phyloP scores from a whole-genome alignment of 306 rosid species.

The Acacia acuminata region DNA sequence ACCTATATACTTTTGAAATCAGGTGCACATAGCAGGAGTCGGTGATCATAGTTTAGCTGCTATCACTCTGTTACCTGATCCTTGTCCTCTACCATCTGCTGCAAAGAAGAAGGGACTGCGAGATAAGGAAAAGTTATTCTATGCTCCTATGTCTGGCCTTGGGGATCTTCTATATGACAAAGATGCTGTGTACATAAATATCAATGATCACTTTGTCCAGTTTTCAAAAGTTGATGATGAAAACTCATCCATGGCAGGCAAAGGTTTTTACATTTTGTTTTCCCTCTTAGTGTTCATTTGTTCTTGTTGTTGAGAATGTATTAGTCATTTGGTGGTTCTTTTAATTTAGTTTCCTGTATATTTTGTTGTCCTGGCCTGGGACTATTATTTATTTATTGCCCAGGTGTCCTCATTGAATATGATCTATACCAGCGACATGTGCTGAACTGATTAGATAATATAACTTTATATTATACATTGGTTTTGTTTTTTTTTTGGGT shows the following conservation, averaged over 20 bases:
- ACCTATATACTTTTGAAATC: constrained; percentile 39
- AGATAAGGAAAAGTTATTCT: constrained; percentile 84
- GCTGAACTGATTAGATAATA: constrained; percentile 1
- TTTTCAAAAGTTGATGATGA: constrained; percentile 68
- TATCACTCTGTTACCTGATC: constrained; percentile 70
- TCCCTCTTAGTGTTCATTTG: constrained; percentile 17
- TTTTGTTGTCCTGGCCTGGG: constrained; percentile 6
- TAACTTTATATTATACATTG: neutral
- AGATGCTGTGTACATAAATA: constrained; percentile 90
- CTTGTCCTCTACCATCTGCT: constrained; percentile 96
- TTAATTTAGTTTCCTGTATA: constrained; percentile 5
- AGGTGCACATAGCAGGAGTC: constrained; percentile 97
- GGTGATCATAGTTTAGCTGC: constrained; percentile 80
- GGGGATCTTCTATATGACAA: constrained; percentile 96
- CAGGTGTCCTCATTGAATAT: neutral
- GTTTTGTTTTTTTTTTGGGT: neutral
- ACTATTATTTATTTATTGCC: constrained; percentile 20
- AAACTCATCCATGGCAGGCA: constrained; percentile 43
- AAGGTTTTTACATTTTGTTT: constrained; percentile 51
- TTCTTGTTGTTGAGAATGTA: constrained; percentile 16
- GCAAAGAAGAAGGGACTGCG: constrained; percentile 98
- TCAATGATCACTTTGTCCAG: constrained; percentile 85
- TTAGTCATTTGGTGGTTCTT: constrained; percentile 20
- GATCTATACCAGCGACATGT: constrained; percentile 1
- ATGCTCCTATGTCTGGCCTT: constrained; percentile 96